A percentile compares a stretch with the other conserved stretches of the same genome.
These are phyloP conservation scores for Exophiala sp. DNA, from an alignment of 2,329 filamentous ascomycete genomes.

Conservation along the genomic window DNA sequence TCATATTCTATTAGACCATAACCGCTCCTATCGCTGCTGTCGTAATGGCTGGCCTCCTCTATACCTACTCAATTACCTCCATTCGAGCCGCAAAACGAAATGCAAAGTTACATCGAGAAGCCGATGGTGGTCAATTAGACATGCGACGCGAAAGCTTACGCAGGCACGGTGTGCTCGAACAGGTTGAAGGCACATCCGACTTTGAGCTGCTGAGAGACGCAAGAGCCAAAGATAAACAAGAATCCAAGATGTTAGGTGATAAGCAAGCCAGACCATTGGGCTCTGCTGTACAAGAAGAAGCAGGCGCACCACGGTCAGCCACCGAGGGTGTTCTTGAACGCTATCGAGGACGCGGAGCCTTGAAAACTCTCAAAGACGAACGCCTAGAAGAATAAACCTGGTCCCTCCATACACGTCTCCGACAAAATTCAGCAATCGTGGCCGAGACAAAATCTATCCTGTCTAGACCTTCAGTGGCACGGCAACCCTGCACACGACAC, in stretches of 20 bases:
- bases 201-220: slow-evolving; percentile 25
- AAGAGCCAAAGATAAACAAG: slow-evolving; percentile 17
- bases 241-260: slow-evolving; percentile 20
- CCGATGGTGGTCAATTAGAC: slow-evolving; percentile 30
- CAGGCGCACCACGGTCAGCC: slow-evolving; percentile 26
- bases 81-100: slow-evolving; percentile 66
- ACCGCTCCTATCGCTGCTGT: slow-evolving; percentile 61
- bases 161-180: slow-evolving; percentile 25
- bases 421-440: neutral
- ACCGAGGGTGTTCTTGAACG: slow-evolving; percentile 28
- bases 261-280: slow-evolving; percentile 22
- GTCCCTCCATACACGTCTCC: neutral
- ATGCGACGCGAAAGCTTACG: slow-evolving; percentile 29
- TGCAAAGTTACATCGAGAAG: slow-evolving; percentile 52
- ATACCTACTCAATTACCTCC: slow-evolving; percentile 60
- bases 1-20: slow-evolving; percentile 41
- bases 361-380: slow-evolving; percentile 25
- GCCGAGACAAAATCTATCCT: neutral
- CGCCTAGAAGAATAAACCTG: slow-evolving; percentile 3
- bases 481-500: no score
- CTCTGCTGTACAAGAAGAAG: slow-evolving; percentile 17
- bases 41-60: slow-evolving; percentile 59
- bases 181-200: slow-evolving; percentile 26
- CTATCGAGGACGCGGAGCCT: slow-evolving; percentile 21
- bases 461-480: no score